Percentiles rank a stretch among this genome's conserved stretches.
Evolutionary conservation across 352 stramenopile genomes (phyloP).

Genomic region (Phytophthora capsici): DNA sequence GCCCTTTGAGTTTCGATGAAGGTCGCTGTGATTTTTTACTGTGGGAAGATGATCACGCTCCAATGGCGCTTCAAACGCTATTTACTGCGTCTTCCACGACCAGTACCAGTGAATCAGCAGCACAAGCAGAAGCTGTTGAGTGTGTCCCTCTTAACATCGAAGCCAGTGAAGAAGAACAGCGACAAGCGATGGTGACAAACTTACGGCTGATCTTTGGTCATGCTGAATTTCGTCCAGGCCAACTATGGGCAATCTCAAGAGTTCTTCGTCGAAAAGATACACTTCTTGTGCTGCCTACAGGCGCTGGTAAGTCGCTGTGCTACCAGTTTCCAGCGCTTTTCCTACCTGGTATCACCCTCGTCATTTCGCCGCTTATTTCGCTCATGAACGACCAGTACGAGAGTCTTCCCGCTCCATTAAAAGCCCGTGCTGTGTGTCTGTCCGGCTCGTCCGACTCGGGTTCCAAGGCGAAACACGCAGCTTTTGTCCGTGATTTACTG

Average conservation of each 20-base stretch:
- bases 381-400: slow-evolving; percentile 94
- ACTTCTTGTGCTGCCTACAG: slow-evolving; percentile 96
- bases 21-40: slow-evolving; percentile 86
- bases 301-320: slow-evolving; percentile 98
- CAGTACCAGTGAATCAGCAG: slow-evolving; percentile 20
- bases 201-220: slow-evolving; percentile 89
- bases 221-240: slow-evolving; percentile 73
- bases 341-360: slow-evolving; percentile 88
- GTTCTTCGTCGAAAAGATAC: slow-evolving; percentile 69
- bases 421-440: slow-evolving; percentile 64
- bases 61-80: slow-evolving; percentile 65
- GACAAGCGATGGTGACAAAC: slow-evolving; percentile 68
- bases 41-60: slow-evolving; percentile 81
- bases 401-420: slow-evolving; percentile 74
- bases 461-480: slow-evolving; percentile 67
- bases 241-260: slow-evolving; percentile 86
- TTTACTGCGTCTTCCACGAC: slow-evolving; percentile 35
- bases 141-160: slow-evolving; percentile 65
- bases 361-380: slow-evolving; percentile 93
- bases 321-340: slow-evolving; percentile 95
- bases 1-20: slow-evolving; percentile 74
- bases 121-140: slow-evolving; percentile 36
- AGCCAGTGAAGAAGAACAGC: slow-evolving; percentile 46
- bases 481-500: slow-evolving; percentile 72
- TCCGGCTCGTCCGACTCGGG: slow-evolving; percentile 40